These are phyloP conservation scores for Dipodascopsis tothii DNA, from an alignment of 805 yeast genomes.

Conservation along the genomic window DNA sequence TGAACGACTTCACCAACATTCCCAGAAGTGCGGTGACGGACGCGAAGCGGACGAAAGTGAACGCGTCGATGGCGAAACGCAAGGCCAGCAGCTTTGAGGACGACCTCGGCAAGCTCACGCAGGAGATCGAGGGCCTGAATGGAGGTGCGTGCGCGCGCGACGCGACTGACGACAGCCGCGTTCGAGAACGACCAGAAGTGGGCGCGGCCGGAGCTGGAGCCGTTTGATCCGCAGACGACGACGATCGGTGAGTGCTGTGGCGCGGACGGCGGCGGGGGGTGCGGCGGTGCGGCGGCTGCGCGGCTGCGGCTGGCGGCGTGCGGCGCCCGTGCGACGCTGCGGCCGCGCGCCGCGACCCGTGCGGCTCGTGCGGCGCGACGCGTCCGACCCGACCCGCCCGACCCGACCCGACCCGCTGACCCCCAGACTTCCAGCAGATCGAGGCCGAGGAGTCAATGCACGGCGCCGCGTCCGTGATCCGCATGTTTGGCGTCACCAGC, in stretches of 20 bases:
- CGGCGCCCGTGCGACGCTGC: no score
- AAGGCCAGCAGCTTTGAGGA: conserved; percentile 46
- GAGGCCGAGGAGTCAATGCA: conserved; percentile 86
- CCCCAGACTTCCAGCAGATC: conserved; percentile 67
- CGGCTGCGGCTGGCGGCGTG: no score
- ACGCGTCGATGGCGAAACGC: conserved; percentile 4
- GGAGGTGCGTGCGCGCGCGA: conserved; percentile 8
- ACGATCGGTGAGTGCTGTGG: conserved; percentile 37
- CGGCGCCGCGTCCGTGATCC: conserved; percentile 47
- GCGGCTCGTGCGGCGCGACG: no score
- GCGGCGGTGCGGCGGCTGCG: no score
- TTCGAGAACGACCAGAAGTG: conserved; percentile 34
- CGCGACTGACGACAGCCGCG: conserved; percentile 2
- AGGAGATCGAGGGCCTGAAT: conserved; percentile 29
- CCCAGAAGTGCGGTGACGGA: conserved; percentile 3
- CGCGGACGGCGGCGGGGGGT: not conserved
- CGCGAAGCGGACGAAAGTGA: conserved; percentile 3
- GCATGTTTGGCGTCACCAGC: conserved; percentile 86
- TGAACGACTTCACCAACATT: conserved; percentile 15
- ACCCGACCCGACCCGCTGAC: no score
- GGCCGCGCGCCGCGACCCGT: no score
- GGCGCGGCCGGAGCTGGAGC: conserved; percentile 49
- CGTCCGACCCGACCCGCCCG: no score
- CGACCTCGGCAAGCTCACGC: conserved; percentile 42
- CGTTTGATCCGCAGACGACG: conserved; percentile 40